Evolutionary conservation across 257 asterid genomes (phyloP).

Genomic region (Coffea eugenioides): DNA sequence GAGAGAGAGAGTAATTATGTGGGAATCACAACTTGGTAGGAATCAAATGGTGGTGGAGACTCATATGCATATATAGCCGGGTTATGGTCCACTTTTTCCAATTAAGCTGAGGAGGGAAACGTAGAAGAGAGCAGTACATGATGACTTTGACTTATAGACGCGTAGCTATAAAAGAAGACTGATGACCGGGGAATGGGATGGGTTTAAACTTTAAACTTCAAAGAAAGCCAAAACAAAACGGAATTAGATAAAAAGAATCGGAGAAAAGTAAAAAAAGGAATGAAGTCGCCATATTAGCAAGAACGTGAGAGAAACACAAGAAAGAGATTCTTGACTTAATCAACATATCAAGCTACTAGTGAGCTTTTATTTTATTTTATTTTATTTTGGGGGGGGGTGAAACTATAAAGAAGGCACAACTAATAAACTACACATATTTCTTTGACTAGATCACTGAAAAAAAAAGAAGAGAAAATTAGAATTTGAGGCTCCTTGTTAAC

Average conservation of each 20-base stretch:
- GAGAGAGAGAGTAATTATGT: not conserved
- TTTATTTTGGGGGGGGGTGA: not conserved
- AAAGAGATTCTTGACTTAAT: conserved; percentile 15
- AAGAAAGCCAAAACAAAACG: not conserved
- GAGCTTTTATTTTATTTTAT: not conserved
- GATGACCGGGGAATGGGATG: not conserved
- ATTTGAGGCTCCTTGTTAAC: not conserved
- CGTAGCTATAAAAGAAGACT: conserved; percentile 12
- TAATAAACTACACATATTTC: not conserved
- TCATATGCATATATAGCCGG: not conserved
- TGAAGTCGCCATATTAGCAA: too few species aligned
- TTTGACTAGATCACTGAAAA: not conserved
- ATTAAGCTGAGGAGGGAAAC: not conserved
- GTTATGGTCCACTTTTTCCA: not conserved
- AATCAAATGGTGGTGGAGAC: not conserved
- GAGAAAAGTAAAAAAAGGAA: not conserved
- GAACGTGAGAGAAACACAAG: not conserved
- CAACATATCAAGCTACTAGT: conserved; percentile 9
- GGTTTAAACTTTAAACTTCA: not conserved
- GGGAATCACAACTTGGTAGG: not conserved
- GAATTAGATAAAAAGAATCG: not conserved
- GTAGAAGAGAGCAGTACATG: not conserved
- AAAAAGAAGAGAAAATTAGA: not conserved
- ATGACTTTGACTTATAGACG: conserved; percentile 29
- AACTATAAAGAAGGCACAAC: not conserved